Percentiles rank a stretch among this genome's conserved stretches.
phyloP scores from a whole-genome alignment of 345 rosid species.

The Excoecaria cochinchinensis region DNA sequence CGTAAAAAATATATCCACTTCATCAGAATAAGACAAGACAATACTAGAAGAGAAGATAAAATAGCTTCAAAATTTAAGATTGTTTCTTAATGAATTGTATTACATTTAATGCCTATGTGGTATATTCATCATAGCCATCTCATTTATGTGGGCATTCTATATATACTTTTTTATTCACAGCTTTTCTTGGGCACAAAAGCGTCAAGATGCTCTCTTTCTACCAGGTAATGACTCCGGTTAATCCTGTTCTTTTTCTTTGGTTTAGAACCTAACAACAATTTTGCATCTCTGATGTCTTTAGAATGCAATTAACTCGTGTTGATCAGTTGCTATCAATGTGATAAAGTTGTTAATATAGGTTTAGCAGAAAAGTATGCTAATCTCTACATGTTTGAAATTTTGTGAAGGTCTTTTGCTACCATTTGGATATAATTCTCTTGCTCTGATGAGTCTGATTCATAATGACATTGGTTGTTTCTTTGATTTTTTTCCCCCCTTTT shows the following conservation, averaged over 20 bases:
- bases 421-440: too few relatives aligned
- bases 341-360: background rate
- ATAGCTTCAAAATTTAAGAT: background rate
- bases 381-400: background rate
- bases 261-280: background rate
- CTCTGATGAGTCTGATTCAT: too few relatives aligned
- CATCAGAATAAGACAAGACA: too few relatives aligned
- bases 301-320: background rate
- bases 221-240: constrained; percentile 33
- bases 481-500: too few relatives aligned
- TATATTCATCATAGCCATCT: background rate
- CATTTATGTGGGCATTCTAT: too few relatives aligned
- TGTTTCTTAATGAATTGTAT: background rate
- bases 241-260: background rate
- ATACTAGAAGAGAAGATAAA: too few relatives aligned
- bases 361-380: background rate
- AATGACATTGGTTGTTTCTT: too few relatives aligned
- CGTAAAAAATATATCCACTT: too few relatives aligned
- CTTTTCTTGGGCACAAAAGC: constrained; percentile 52
- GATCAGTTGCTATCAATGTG: too few relatives aligned
- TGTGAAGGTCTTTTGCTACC: background rate
- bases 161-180: constrained; percentile 26
- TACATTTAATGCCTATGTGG: background rate
- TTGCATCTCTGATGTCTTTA: background rate
- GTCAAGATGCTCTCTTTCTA: constrained; percentile 35